Evolutionary conservation across 2,329 filamentous ascomycete genomes (phyloP).

Genomic region (Colletotrichum lupini): DNA sequence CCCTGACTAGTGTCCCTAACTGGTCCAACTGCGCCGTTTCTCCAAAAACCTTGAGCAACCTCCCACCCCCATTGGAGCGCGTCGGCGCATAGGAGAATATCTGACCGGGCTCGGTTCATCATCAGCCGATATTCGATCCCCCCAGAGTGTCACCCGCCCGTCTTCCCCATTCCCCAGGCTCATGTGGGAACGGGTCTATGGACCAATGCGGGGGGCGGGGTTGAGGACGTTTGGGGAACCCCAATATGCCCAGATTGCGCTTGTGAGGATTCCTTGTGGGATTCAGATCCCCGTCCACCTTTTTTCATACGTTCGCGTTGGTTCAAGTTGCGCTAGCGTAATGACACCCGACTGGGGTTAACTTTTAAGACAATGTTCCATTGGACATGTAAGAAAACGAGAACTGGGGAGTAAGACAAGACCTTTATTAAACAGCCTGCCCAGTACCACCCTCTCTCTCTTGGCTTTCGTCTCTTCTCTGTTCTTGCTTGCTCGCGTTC

Average conservation of each 20-base stretch:
- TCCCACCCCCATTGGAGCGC: slow-evolving; percentile 29
- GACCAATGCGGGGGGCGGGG: slow-evolving; percentile 23
- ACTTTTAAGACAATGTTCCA: background rate
- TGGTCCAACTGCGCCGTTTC: background rate
- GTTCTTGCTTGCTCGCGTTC: background rate
- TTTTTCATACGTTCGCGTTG: slow-evolving; percentile 13
- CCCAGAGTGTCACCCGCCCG: slow-evolving; percentile 10
- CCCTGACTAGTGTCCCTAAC: background rate
- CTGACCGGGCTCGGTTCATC: slow-evolving; percentile 21
- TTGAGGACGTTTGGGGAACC: slow-evolving; percentile 10
- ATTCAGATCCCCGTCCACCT: slow-evolving; percentile 9
- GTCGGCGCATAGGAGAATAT: slow-evolving; percentile 10
- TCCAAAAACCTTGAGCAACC: background rate
- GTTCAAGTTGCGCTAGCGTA: background rate
- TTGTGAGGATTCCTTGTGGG: slow-evolving; percentile 14
- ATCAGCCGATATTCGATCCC: slow-evolving; percentile 17
- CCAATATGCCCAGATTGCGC: slow-evolving; percentile 15
- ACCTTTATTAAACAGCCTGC: slow-evolving; percentile 22
- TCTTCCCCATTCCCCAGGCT: slow-evolving; percentile 12
- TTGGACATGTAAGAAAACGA: background rate
- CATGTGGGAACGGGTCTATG: slow-evolving; percentile 10
- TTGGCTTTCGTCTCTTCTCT: background rate
- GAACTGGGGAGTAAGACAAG: slow-evolving; percentile 2
- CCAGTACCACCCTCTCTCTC: background rate
- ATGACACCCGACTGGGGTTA: background rate